phyloP scores from a whole-genome alignment of 2,329 filamentous ascomycete species.

The Colletotrichum sp. region DNA sequence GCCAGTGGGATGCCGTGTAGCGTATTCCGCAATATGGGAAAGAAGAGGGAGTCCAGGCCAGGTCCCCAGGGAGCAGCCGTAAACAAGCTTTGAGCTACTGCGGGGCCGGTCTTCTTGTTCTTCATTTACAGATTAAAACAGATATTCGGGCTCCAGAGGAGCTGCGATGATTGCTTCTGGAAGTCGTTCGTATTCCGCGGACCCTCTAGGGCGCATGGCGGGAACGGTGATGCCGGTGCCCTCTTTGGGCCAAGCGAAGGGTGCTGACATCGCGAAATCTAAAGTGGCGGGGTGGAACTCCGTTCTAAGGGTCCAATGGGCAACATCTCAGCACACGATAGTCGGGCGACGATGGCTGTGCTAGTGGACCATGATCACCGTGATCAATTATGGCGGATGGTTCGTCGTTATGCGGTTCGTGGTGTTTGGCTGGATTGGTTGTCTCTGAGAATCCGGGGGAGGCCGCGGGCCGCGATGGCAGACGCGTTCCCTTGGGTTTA shows the following conservation, averaged over 20 bases:
- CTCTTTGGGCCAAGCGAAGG: background rate
- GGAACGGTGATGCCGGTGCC: background rate
- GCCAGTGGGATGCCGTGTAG: background rate
- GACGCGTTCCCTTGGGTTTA: background rate
- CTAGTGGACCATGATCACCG: background rate
- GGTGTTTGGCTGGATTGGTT: background rate
- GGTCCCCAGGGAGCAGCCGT: background rate
- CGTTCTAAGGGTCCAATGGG: background rate
- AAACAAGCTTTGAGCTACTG: slow-evolving; percentile 16
- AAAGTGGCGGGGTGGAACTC: background rate
- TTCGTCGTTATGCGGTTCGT: background rate
- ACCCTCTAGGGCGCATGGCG: background rate
- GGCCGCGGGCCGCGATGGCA: background rate
- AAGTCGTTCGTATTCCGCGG: background rate
- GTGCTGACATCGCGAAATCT: background rate
- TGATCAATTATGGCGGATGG: background rate
- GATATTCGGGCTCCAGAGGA: background rate
- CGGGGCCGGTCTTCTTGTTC: background rate
- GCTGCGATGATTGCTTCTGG: background rate
- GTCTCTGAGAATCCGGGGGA: background rate
- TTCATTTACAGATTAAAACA: background rate
- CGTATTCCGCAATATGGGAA: background rate
- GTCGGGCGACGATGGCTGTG: background rate
- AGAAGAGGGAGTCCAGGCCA: background rate
- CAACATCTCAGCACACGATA: background rate